Base-by-base conservation (phyloP, 73 alveolate species). In the Uronychia binucleata region DNA sequence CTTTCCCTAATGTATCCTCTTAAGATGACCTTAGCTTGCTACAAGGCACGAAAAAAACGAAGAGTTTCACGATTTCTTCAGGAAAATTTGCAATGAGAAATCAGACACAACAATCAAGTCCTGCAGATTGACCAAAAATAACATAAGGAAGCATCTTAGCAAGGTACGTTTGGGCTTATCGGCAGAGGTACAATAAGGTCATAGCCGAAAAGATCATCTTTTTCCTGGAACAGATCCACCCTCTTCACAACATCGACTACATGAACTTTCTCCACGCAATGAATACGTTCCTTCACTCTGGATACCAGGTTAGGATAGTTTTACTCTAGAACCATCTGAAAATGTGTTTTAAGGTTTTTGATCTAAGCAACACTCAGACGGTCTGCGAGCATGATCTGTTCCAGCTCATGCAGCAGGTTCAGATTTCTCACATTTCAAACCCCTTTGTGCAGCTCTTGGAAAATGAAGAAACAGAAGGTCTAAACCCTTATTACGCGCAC, bases 301-400 rank as follows among this genome's bases (percentile, higher is more conserved):
- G 32, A 1, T 75, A 26, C 67, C 67, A 46, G 19, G 67, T 46
- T 11, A 46, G 67, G 19, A 11, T 46, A 5, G n/a, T 46, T 46
- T 19, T 11, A 46, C 19, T 11, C 25, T 8, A 13, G 32, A 28
- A 26, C 5, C 81, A 75, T 75, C 27, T 75, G 46, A 75, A 30
- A 27, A 8, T 75, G 28, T 28, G 28, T 28, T 75, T 28, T 58
- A 75, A 75, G 30, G 81, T 75, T 1, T 28, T 75, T 5, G 81
- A 75, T 27, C 27, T 75, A 30, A 26, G 57, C 28, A 13, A 25
- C 27, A 75, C 81, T 5, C 28, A 32, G n/a, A 5, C 81, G 1
- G 30, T 75, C 11, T 75, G 81, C 30, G 81, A 75, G 58, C 81
- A 75, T 75, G 81, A 75, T 30, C 8, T 75, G 32, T 75, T 75